A percentile compares a stretch with the other conserved stretches of the same genome.
Evolutionary conservation across 2,329 filamentous ascomycete species (phyloP).

Genomic region (Periconia digitata): DNA sequence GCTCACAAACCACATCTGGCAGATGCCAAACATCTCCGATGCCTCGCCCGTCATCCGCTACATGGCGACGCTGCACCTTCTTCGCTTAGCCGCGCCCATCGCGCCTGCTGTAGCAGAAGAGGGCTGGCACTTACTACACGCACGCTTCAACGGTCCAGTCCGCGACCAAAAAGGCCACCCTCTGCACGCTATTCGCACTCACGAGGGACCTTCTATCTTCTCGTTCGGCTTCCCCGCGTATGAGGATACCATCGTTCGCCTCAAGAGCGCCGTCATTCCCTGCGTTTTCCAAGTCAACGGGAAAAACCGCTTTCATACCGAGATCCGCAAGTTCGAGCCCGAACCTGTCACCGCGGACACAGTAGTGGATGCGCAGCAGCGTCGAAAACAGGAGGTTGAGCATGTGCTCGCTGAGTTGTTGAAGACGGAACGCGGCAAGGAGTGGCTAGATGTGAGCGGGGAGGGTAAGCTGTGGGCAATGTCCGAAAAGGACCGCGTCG

Average conservation of each 20-base stretch:
- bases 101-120: slow-evolving; percentile 80
- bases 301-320: slow-evolving; percentile 69
- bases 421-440: slow-evolving; percentile 30
- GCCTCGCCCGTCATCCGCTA: slow-evolving; percentile 50
- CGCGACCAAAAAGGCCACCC: slow-evolving; percentile 4
- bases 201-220: slow-evolving; percentile 43
- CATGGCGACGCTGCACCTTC: slow-evolving; percentile 57
- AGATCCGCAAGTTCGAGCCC: slow-evolving; percentile 55
- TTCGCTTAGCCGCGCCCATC: slow-evolving; percentile 77
- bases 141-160: slow-evolving; percentile 25
- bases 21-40: slow-evolving; percentile 18
- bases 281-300: slow-evolving; percentile 80
- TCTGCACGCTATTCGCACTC: slow-evolving; percentile 3
- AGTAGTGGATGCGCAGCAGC: too few species aligned
- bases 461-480: too few species aligned
- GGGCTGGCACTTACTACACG: slow-evolving; percentile 66
- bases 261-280: slow-evolving; percentile 54
- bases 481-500: too few species aligned
- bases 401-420: slow-evolving; percentile 60
- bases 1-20: slow-evolving; percentile 65
- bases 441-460: slow-evolving; percentile 48
- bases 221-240: slow-evolving; percentile 59
- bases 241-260: slow-evolving; percentile 51
- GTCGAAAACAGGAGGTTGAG: slow-evolving; percentile 30
- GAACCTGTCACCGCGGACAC: slow-evolving; percentile 42